Percentiles rank a stretch among this genome's conserved stretches.
Evolutionary conservation across 768 basidiomycete genomes (phyloP).

Genomic region (Inosperma sp.): DNA sequence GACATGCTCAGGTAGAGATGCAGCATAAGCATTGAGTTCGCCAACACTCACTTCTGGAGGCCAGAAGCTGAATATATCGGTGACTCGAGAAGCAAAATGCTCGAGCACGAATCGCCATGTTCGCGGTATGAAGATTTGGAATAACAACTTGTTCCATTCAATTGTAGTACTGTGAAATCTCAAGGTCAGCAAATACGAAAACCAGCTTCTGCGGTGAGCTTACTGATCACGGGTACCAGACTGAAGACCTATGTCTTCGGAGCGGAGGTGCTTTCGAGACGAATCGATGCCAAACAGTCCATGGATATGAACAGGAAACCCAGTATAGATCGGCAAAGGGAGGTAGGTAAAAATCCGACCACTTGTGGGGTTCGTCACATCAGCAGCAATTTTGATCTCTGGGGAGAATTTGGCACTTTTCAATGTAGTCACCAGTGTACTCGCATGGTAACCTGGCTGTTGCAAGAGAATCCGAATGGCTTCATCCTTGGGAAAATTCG

Average conservation of each 20-base stretch:
- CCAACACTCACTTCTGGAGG: conserved; percentile 31
- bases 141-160: conserved; percentile 46
- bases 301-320: conserved; percentile 44
- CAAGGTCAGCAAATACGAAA: not conserved
- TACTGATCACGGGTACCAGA: conserved; percentile 40
- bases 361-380: conserved; percentile 9
- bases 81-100: conserved; percentile 19
- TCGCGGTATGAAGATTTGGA: conserved; percentile 41
- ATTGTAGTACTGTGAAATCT: conserved; percentile 34
- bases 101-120: conserved; percentile 38
- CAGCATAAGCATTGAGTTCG: conserved; percentile 41
- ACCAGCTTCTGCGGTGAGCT: conserved; percentile 11
- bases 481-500: conserved; percentile 22
- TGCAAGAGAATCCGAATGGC: conserved; percentile 25
- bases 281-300: conserved; percentile 43
- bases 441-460: conserved; percentile 24
- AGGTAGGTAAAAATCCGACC: conserved; percentile 49
- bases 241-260: conserved; percentile 36
- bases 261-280: conserved; percentile 41
- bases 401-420: conserved; percentile 40
- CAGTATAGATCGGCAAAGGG: conserved; percentile 43
- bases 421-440: conserved; percentile 14
- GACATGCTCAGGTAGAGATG: conserved; percentile 28
- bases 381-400: conserved; percentile 34
- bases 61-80: conserved; percentile 38